Evolutionary conservation across 805 yeast genomes (phyloP).

Genomic region (Henningerozyma blattae): DNA sequence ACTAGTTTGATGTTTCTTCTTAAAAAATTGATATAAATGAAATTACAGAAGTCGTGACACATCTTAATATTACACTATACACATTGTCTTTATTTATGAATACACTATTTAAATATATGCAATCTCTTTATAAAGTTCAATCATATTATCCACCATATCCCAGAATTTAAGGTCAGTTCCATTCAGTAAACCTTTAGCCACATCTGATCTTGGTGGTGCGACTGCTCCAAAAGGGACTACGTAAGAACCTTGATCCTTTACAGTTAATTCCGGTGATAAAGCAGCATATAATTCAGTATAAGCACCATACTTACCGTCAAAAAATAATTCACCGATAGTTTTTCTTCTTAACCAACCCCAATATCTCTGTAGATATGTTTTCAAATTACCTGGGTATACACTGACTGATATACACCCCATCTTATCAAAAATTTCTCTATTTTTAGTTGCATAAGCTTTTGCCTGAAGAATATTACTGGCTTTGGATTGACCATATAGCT

Average conservation of each 20-base stretch:
- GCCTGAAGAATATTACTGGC: slow-evolving; percentile 25
- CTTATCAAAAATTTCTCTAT: slow-evolving; percentile 11
- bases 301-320: slow-evolving; percentile 23
- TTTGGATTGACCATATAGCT: slow-evolving; percentile 27
- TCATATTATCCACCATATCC: slow-evolving; percentile 14
- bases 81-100: too few relatives aligned
- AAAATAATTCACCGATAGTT: slow-evolving; percentile 5
- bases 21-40: too few relatives aligned
- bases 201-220: slow-evolving; percentile 19
- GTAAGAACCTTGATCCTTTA: slow-evolving; percentile 21
- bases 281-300: slow-evolving; percentile 28
- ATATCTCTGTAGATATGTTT: slow-evolving; percentile 20
- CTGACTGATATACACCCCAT: slow-evolving; percentile 23
- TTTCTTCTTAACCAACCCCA: slow-evolving; percentile 4
- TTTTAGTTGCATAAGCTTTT: slow-evolving; percentile 23
- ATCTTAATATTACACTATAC: too few relatives aligned
- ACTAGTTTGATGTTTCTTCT: too few relatives aligned
- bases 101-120: too few relatives aligned
- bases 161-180: slow-evolving; percentile 21
- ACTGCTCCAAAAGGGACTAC: slow-evolving; percentile 25
- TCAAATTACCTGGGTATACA: slow-evolving; percentile 26
- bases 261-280: slow-evolving; percentile 23
- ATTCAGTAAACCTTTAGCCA: slow-evolving; percentile 14
- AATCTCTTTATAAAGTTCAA: slow-evolving; percentile 1
- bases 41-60: too few relatives aligned